Base-by-base conservation (phyloP, 2,329 filamentous ascomycete genomes). In the Rutstroemia sp. region DNA sequence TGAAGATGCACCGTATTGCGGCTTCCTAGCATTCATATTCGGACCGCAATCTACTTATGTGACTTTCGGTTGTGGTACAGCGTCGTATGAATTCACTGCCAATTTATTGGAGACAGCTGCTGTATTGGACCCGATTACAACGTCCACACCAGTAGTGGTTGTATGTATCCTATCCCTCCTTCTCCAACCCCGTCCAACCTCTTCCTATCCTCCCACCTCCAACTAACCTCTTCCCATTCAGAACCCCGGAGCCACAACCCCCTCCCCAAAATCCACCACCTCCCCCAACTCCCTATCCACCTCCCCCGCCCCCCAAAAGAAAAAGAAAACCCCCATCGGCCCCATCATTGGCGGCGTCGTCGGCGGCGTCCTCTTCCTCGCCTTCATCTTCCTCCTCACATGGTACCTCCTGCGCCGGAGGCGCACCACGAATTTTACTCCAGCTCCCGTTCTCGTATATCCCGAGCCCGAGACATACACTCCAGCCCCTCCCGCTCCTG, bases 61-160 rank as follows among this genome's bases (percentile, higher is more conserved):
- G 12, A 65, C 65, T 30, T 65, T 58, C 38, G 64, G 62, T 21
- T 66, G 64, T 51, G 52, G 39, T 10, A 61, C 59, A 7, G n/a
- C 10, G 7, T 49, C 61, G 2, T 66, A 65, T 48, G 37, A 18
- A 2, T 19, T 61, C 21, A 57, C 45, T 6, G 63, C 58, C 7
- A 25, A 59, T 3, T 58, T 62, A 48, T 23, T 47, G 5, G 45
- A 47, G 47, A 52, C 25, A 54, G 5, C 14, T 10, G 18, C 30
- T n/a, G 18, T 18, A n/a, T 41, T 41, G 38, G 18, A 41, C 38
- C 16, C 18, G 18, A 18, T 14, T 41, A 18, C 38, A 12, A 18
- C 38, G 14, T 18, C 38, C 7, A 41, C 38, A 18, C 16, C 14
- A 5, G 18, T 18, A 41, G 38, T 5, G 6, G 18, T 41, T 41